Base-by-base conservation (phyloP, 164 flowering plant species). In the Macadamia tetraphylla region DNA sequence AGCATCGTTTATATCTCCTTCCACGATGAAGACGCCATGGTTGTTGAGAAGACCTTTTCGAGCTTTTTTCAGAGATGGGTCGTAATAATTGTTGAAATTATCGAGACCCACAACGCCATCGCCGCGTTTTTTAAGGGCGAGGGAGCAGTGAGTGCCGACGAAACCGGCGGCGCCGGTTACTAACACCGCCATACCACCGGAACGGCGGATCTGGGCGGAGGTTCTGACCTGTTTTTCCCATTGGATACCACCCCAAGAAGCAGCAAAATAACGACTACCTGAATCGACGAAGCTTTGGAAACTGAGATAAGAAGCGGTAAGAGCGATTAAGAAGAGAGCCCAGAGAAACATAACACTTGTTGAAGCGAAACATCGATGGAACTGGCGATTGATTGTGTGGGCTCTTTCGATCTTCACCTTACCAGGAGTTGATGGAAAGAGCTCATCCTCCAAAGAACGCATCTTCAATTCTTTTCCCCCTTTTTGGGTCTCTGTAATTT, bases 91-190 rank as follows among this genome's bases (percentile, higher is more conserved):
- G 80, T 89, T 89, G 81, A 89, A 89, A 70, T 86, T 89, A 67
- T 89, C 94, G 4, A 89, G 70, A 2, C 94, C 94, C 1, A 89
- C 88, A 66, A 87, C 94, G 56, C 94, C 94, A 73, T 89, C 94
- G 1, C 94, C 94, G 29, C 94, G 84, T 59, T 75, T 84, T 68
- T 79, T 85, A 7, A 88, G 69, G 0, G 91, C 88, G 87, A 35
- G 40, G 5, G 40, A 35, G 40, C 3, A 2, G 40, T 35, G 40
- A 35, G 40, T 35, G 40, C 40, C 40, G 40, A 35, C 40, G 40
- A 35, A 35, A 35, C 40, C 40, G 5, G 40, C 40, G 40, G 40
- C 40, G 29, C 94, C 94, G 42, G 92, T 89, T 49, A 89, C 91
- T 23, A 89, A 80, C 0, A 89, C 94, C 23, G 88, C 69, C 67